phyloP scores from a whole-genome alignment of 345 rosid species.

The Psidium guajava region DNA sequence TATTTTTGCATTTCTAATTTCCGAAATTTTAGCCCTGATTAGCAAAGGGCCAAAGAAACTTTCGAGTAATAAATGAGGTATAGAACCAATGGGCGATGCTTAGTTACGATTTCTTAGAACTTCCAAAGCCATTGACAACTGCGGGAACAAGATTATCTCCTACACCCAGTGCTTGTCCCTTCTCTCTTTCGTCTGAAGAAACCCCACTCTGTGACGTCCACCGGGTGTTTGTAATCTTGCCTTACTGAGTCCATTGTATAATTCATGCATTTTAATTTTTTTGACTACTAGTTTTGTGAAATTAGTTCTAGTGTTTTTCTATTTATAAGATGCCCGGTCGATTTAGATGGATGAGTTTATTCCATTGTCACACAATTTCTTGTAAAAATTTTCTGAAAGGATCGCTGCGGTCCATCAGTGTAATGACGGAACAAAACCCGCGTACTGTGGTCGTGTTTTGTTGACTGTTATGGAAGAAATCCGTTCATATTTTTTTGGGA shows the following conservation, averaged over 20 bases:
- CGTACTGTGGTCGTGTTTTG: background rate
- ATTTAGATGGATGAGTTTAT: too few relatives aligned
- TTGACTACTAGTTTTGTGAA: background rate
- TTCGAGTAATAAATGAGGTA: too few relatives aligned
- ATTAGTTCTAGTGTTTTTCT: background rate
- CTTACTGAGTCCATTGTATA: background rate
- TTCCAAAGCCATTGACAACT: background rate
- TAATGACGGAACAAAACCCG: background rate
- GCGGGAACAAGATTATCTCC: background rate
- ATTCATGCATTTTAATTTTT: background rate
- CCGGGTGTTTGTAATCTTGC: accelerated
- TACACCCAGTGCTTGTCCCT: background rate
- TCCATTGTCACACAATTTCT: too few relatives aligned
- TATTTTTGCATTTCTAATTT: too few relatives aligned
- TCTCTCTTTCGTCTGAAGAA: background rate
- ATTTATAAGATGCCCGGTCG: too few relatives aligned
- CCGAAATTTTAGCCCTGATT: too few relatives aligned
- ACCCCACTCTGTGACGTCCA: background rate
- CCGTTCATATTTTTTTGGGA: background rate
- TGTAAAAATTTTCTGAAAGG: background rate
- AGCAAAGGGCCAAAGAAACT: too few relatives aligned
- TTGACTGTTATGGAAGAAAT: background rate
- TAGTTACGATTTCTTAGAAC: background rate
- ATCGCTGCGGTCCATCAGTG: background rate
- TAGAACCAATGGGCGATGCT: too few relatives aligned